Percentiles rank a stretch among this genome's conserved stretches.
Evolutionary conservation across 2,329 filamentous ascomycete genomes (phyloP).

Genomic region (Claviceps quebecensis): DNA sequence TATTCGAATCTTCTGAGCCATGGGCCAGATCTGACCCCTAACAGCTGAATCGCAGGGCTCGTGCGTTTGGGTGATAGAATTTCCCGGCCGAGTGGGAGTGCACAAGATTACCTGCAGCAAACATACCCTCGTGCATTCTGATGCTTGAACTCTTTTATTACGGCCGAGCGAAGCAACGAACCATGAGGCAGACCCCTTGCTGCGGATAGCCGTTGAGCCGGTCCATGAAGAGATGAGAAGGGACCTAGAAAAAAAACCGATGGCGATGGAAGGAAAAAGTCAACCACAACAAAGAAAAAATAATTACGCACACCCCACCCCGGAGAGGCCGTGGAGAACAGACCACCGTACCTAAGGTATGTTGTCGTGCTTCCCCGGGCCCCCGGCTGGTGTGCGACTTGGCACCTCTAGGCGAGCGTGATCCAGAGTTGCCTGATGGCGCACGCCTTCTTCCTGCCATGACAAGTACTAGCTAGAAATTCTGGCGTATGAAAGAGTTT

Average conservation of each 20-base stretch:
- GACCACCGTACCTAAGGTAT: slow-evolving; percentile 1
- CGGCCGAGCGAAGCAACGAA: background rate
- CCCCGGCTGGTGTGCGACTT: background rate
- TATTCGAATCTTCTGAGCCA: background rate
- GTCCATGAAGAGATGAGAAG: background rate
- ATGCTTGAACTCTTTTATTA: too few relatives aligned
- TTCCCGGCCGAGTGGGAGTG: slow-evolving; percentile 4
- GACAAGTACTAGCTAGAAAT: background rate
- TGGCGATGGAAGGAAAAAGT: background rate
- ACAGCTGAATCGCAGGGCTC: background rate
- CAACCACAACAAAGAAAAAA: background rate
- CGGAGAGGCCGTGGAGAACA: slow-evolving; percentile 5
- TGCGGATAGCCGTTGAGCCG: slow-evolving; percentile 2
- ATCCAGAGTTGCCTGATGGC: background rate
- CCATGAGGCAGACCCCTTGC: background rate
- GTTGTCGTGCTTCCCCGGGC: background rate
- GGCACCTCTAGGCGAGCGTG: background rate
- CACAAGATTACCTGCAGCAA: slow-evolving; percentile 1
- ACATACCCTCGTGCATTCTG: background rate
- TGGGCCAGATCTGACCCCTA: background rate
- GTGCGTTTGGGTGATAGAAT: background rate
- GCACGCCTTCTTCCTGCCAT: background rate
- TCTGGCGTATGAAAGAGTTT: slow-evolving; percentile 3
- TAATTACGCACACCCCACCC: background rate
- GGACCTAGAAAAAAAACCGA: background rate